These are phyloP conservation scores for Zarea fungicola DNA, from an alignment of 2,329 filamentous ascomycete species.

Conservation along the genomic window DNA sequence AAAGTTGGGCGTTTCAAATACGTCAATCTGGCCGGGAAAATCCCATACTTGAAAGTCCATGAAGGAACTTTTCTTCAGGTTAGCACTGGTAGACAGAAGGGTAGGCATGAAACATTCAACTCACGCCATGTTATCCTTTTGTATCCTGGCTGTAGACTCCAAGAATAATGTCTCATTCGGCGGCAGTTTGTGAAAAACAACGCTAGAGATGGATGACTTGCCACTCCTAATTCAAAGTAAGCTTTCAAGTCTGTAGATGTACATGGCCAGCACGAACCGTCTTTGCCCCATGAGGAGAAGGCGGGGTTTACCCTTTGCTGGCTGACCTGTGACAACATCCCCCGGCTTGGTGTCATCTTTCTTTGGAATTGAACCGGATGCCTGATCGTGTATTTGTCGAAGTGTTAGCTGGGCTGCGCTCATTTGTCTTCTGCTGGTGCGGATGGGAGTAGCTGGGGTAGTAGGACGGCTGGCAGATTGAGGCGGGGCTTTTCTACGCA, in stretches of 20 bases:
- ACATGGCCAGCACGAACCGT: conserved; percentile 50
- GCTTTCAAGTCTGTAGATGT: background rate
- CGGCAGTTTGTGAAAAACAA: conserved; percentile 98
- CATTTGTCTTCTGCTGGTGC: background rate
- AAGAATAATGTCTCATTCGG: conserved; percentile 94
- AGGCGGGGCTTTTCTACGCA: background rate
- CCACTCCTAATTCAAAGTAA: conserved; percentile 62
- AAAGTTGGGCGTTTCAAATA: conserved; percentile 80
- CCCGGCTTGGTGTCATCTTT: conserved; percentile 42
- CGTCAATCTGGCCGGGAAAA: conserved; percentile 88
- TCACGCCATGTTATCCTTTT: conserved; percentile 93
- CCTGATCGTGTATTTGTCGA: conserved; percentile 58
- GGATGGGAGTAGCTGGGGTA: background rate
- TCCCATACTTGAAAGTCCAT: conserved; percentile 99
- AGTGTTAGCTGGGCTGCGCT: conserved; percentile 60
- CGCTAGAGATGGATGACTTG: conserved; percentile 96
- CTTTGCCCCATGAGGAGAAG: conserved; percentile 92
- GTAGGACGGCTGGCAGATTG: background rate
- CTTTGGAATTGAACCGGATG: conserved; percentile 45
- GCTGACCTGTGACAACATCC: conserved; percentile 39
- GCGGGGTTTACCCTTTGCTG: conserved; percentile 68
- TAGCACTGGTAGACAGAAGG: background rate
- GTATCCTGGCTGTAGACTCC: conserved; percentile 89
- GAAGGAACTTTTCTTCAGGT: conserved; percentile 63
- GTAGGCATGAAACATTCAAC: conserved; percentile 29